Conservation (phyloP, 192 early-diverging fungal species). For the Geosiphon pyriformis region DNA sequence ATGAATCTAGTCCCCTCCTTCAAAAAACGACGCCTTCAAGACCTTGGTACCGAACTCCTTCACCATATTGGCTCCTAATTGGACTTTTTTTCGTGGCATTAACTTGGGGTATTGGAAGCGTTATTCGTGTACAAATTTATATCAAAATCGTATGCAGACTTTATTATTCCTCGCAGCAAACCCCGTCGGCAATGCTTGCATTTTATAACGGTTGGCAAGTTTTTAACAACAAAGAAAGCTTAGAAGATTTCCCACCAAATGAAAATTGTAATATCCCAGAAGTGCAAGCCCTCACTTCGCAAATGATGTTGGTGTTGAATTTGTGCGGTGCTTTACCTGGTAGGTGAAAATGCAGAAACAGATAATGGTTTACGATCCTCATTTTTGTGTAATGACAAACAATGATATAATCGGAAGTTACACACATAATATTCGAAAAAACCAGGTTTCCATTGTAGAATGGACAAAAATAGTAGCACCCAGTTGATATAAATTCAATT, state of each 20-base stretch:
- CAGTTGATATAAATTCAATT: not conserved
- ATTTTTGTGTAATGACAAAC: too few species aligned
- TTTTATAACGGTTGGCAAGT: not conserved
- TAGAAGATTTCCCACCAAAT: too few species aligned
- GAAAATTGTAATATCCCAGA: conserved; percentile 6
- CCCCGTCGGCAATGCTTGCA: not conserved
- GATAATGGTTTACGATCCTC: too few species aligned
- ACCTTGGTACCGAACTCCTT: conserved; percentile 9
- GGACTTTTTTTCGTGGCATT: not conserved
- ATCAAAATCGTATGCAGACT: not conserved
- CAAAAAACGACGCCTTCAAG: not conserved
- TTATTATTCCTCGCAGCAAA: not conserved
- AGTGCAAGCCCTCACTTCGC: conserved; percentile 8
- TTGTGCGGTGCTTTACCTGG: conserved; percentile 15
- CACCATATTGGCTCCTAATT: not conserved
- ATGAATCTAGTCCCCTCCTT: not conserved
- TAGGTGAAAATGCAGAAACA: too few species aligned
- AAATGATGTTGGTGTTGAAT: not conserved
- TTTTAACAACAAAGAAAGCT: not conserved
- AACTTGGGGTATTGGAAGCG: not conserved
- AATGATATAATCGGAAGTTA: too few species aligned
- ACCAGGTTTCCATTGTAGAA: not conserved
- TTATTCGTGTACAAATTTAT: not conserved
- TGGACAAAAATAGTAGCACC: not conserved
- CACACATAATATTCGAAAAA: too few species aligned